phyloP scores from a whole-genome alignment of 2,329 filamentous ascomycete species.

The Tolypocladium endophyticum region DNA sequence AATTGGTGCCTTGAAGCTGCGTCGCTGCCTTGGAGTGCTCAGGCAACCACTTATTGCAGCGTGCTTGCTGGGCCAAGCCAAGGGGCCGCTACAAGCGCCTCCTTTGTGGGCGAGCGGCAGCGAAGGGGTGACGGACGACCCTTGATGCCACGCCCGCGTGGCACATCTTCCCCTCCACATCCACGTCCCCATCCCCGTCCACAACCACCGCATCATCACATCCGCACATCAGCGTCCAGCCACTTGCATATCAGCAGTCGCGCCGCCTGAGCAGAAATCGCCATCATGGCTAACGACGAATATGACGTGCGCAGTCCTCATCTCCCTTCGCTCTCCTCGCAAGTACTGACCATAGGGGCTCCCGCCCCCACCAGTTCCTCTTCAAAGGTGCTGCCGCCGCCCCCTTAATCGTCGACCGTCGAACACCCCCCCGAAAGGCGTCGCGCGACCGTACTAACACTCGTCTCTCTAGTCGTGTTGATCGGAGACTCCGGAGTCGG shows the following conservation, averaged over 20 bases:
- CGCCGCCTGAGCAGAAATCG: slow-evolving; percentile 9
- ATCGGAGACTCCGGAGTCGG: slow-evolving; percentile 99
- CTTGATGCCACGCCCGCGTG: slow-evolving; percentile 6
- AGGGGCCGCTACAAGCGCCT: neutral
- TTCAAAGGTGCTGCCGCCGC: slow-evolving; percentile 72
- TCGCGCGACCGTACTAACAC: slow-evolving; percentile 17
- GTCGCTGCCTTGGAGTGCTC: neutral
- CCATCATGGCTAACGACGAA: slow-evolving; percentile 97
- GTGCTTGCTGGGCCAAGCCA: neutral
- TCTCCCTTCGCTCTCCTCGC: slow-evolving; percentile 11
- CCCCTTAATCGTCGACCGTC: slow-evolving; percentile 12
- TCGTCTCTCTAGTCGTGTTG: slow-evolving; percentile 63
- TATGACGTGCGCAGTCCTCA: slow-evolving; percentile 71
- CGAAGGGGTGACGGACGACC: neutral
- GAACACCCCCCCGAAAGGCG: slow-evolving; percentile 3
- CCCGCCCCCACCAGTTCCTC: slow-evolving; percentile 60
- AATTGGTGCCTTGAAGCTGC: neutral
- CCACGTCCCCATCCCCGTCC: slow-evolving; percentile 4
- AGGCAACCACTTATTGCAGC: neutral
- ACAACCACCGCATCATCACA: slow-evolving; percentile 2
- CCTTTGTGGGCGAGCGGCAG: neutral
- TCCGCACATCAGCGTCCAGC: neutral
- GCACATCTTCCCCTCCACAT: slow-evolving; percentile 10
- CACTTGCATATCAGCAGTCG: slow-evolving; percentile 1
- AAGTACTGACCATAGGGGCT: slow-evolving; percentile 19